Evolutionary conservation across 805 yeast genomes (phyloP), one percentile per base, ranked within the genome.

Genomic region (Barnettozyma californica): DNA sequence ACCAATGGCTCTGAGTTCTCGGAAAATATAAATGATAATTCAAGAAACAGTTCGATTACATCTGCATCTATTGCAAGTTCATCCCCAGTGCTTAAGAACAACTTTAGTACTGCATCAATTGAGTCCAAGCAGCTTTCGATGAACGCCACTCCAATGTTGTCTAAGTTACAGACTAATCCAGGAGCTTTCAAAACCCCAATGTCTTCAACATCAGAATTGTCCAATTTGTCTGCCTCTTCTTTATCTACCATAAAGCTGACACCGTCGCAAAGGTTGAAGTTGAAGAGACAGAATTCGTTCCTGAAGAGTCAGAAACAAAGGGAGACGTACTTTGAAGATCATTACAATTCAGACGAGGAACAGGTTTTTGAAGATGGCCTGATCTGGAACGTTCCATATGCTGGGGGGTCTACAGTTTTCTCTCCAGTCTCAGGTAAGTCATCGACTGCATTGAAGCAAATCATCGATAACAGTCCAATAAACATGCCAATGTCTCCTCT

Each of bases 351-450:
- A 4, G 73, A 68, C 49, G 68, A 68, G 45, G 73, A 71, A 25
- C 46, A 46, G 26, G 59, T 36, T 23, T 61, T 70, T 23, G 73
- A 68, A 37, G 73, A 70, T 48, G 64, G 72, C 0, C 45, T 70
- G 14, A 73, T 77, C 47, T 78, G 76, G 71, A 77, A 78, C 52
- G 79, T 78, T 10, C 83, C 83, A 9, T 69, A 70, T 60, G 76
- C 83, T 1, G 53, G 50, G 20, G 53, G 57, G 5, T n/a, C 58
- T 5, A 46, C 55, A 3, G 37, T 58, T 4, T 57, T 61, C 41
- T 52, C 58, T 9, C 59, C 64, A 14, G 33, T 46, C 7, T 55
- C 60, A 3, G 64, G 64, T 2, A 57, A 60, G 38, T 55, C 63
- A 1, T 44, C 65, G 1, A 33, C 52, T 1, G 14, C 56, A 36